Conservation (phyloP, 192 early-diverging fungal genomes). For the Funneliformis geosporum region DNA sequence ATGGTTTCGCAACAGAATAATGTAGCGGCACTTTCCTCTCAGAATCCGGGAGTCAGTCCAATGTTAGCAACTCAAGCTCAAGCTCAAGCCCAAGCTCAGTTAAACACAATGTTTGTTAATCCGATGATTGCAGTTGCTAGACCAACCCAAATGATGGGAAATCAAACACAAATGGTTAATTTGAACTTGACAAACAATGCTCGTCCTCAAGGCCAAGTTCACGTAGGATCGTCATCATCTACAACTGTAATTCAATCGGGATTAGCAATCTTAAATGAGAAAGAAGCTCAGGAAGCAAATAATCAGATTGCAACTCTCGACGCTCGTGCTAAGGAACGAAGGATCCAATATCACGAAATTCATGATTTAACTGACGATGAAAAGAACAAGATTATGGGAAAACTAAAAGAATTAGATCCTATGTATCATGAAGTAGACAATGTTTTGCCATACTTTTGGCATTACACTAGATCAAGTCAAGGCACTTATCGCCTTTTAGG, state of each 20-base stretch:
- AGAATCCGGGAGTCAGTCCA: neutral
- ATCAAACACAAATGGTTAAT: neutral
- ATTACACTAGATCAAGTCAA: slow-evolving; percentile 11
- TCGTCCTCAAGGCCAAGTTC: neutral
- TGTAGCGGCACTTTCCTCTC: neutral
- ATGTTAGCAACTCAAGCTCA: too few species aligned
- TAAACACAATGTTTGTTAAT: neutral
- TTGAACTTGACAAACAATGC: neutral
- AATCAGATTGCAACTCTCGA: neutral
- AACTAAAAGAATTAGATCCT: slow-evolving; percentile 1
- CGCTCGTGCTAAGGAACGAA: neutral
- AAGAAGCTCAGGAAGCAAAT: neutral
- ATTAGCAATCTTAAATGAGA: neutral
- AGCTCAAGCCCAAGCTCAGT: neutral
- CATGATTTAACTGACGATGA: slow-evolving; percentile 4
- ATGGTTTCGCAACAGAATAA: neutral
- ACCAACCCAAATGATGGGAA: too few species aligned
- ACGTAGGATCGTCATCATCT: neutral
- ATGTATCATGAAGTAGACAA: slow-evolving; percentile 15
- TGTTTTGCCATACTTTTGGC: slow-evolving; percentile 15
- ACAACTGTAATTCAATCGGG: neutral
- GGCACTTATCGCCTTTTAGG: neutral
- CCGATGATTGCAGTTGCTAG: neutral
- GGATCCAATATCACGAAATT: slow-evolving; percentile 21
- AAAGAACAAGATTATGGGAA: neutral